Base-by-base conservation (phyloP, 2,329 filamentous ascomycete species). In the Aspergillus ruber region DNA sequence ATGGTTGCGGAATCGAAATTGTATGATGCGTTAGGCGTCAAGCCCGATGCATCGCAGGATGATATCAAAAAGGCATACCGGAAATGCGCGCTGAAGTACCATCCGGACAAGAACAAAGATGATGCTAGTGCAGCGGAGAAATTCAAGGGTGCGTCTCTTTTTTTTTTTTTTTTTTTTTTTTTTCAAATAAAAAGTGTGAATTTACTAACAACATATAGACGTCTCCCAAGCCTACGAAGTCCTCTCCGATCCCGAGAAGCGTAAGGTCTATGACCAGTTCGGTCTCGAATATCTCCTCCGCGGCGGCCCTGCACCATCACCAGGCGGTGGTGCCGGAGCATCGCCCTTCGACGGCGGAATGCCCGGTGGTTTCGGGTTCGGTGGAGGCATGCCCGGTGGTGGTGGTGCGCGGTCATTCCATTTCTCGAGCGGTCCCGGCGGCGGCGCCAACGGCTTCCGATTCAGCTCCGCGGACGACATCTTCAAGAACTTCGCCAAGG, bases 101-200 rank as follows among this genome's bases (percentile, higher is more conserved):
- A 98, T 65, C 93, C 93, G 6, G 93, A 98, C 77, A 98, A 97
- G 79, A 98, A 97, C 78, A 90, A 90, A 70, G 85, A 95, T 72
- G 90, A 91, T 60, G 83, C 90, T 25, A 74, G 82, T 45, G 88
- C 91, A 7, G 77, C 82, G 51, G 93, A 97, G 67, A 96, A 91
- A 72, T 98, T 98, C 79, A 98, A 98, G 74, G 78, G 78, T 78
- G 69, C 53, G 69, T 59, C 25, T 46, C 42, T 44, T 32, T 44
- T 32, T 18, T n/a, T n/a, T n/a, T n/a, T n/a, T n/a, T n/a, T 59
- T 29, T 46, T 39, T 44, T 32, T 44, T 32, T 23, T 33, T 4
- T 18, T 36, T 2, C 43, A 15, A 36, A 4, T 17, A 10, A 1
- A 18, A 9, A 17, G n/a, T 32, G 8, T 43, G 21, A 25, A 15